Evolutionary conservation across 2,329 filamentous ascomycete genomes (phyloP), one percentile per base, ranked within the genome.

Genomic region (Venturia aucupariae): DNA sequence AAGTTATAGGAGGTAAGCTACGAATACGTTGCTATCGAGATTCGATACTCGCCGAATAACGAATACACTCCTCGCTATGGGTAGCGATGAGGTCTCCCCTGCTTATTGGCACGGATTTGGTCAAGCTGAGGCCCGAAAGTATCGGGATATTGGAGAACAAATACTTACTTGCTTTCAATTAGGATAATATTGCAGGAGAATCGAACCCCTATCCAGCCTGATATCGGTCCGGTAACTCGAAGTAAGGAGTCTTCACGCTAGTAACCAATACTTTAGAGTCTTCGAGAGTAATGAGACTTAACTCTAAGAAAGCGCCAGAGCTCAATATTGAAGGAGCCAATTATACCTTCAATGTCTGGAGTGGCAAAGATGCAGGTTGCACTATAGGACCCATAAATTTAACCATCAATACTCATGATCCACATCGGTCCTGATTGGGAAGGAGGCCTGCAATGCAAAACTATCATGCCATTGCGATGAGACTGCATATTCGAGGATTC

Each of bases 61-160:
- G 75, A 39, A 69, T 75, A 2, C 79, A 81, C 67, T 77, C 80
- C 69, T 74, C 75, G 64, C 77, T 81, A 72, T 81, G 79, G 79
- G 77, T 78, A 1, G 72, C 78, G 19, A 70, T 77, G 61, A 78
- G 77, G 64, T 79, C 77, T 3, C 79, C 80, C 1, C 70, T 80
- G 39, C 72, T 81, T 57, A 79, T 81, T 66, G 79, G 78, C 59
- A 79, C 78, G 64, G 75, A 80, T 64, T 71, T 81, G 51, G 71
- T 70, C 39, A 70, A 70, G 3, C 71, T 81, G 44, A 73, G 73
- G 24, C 69, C 77, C 1, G 69, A 72, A 19, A 75, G 76, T 46
- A 74, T 79, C 42, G 75, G 75, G 65, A 80, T 81, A 67, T 72
- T 77, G 67, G 75, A 74, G 60, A 80, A 81, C 67, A 77, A 78